These are phyloP conservation scores for Xerophyta viscosa DNA, from an alignment of 106 monocot species.

Conservation along the genomic window DNA sequence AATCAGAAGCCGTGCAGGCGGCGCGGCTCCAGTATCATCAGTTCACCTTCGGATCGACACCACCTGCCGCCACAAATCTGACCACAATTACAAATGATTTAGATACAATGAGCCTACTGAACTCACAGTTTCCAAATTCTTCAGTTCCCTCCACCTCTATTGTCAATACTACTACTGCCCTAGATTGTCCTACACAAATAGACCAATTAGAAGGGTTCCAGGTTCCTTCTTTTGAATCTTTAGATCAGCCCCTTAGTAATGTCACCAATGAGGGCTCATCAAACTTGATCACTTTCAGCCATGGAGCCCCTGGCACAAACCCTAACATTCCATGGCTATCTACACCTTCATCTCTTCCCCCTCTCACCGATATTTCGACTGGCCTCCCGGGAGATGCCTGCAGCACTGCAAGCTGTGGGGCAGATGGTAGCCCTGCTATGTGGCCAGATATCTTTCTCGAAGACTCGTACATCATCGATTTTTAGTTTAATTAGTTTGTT, in stretches of 20 bases:
- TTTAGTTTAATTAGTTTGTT: conserved; percentile 17
- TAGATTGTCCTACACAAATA: background rate
- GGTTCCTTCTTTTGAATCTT: conserved; percentile 3
- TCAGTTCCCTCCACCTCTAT: background rate
- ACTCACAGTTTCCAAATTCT: background rate
- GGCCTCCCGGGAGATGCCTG: conserved; percentile 19
- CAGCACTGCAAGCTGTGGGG: conserved; percentile 24
- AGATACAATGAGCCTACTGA: conserved; percentile 11
- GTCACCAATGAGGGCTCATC: conserved; percentile 10
- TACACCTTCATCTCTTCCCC: conserved; percentile 13
- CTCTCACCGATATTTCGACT: conserved; percentile 12
- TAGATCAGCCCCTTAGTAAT: conserved; percentile 20
- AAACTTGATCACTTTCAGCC: conserved; percentile 13
- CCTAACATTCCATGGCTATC: background rate
- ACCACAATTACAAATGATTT: conserved; percentile 9
- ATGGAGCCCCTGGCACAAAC: conserved; percentile 22
- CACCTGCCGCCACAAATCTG: conserved; percentile 2
- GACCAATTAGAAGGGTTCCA: conserved; percentile 17
- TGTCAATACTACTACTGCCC: conserved; percentile 1
- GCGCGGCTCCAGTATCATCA: conserved; percentile 65
- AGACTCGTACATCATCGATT: conserved; percentile 54
- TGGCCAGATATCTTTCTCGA: conserved; percentile 74
- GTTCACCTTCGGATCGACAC: conserved; percentile 35
- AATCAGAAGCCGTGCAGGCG: conserved; percentile 37
- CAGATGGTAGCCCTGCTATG: conserved; percentile 14